Percentiles rank a stretch among this genome's conserved stretches.
These are phyloP conservation scores for Penstemon newberryi DNA, from an alignment of 257 asterid species.

Conservation along the genomic window DNA sequence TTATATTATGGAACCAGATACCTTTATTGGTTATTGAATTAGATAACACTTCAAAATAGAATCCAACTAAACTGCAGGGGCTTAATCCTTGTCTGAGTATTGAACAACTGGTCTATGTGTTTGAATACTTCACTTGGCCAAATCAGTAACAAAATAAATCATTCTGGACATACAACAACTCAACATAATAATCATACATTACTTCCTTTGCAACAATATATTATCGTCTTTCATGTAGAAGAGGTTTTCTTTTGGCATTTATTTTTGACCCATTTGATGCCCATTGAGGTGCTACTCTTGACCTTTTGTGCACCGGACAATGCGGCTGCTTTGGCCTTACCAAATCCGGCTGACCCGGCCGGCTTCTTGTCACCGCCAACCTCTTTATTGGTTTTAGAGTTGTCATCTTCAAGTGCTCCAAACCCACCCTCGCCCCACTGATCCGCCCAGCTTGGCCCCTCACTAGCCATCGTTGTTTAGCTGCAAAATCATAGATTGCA, in stretches of 20 bases:
- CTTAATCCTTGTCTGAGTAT: not conserved
- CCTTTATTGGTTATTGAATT: not conserved
- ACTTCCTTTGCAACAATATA: not conserved
- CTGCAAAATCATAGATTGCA: conserved; percentile 12
- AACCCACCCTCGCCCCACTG: conserved; percentile 96
- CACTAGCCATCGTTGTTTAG: conserved; percentile 47
- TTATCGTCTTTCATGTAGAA: conserved; percentile 35
- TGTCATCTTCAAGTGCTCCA: conserved; percentile 61
- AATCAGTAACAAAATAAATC: not conserved
- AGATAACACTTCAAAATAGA: not conserved
- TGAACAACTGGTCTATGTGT: not conserved
- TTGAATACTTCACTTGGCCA: conserved; percentile 17
- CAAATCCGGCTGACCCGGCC: conserved; percentile 44
- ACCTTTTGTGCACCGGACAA: conserved; percentile 60
- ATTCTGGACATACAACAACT: conserved; percentile 6
- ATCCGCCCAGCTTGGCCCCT: conserved; percentile 93
- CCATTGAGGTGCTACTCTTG: conserved; percentile 56
- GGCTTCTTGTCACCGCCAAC: conserved; percentile 36
- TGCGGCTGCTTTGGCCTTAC: conserved; percentile 68
- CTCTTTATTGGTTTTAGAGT: conserved; percentile 38
- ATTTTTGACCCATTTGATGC: conserved; percentile 73
- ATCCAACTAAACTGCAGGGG: not conserved
- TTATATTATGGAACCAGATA: no score
- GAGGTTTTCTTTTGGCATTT: conserved; percentile 66
- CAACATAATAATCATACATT: not conserved